Evolutionary conservation across 371 early-diverging fungal genomes (phyloP), one percentile per base, ranked within the genome.

Genomic region (Mucor indicus): DNA sequence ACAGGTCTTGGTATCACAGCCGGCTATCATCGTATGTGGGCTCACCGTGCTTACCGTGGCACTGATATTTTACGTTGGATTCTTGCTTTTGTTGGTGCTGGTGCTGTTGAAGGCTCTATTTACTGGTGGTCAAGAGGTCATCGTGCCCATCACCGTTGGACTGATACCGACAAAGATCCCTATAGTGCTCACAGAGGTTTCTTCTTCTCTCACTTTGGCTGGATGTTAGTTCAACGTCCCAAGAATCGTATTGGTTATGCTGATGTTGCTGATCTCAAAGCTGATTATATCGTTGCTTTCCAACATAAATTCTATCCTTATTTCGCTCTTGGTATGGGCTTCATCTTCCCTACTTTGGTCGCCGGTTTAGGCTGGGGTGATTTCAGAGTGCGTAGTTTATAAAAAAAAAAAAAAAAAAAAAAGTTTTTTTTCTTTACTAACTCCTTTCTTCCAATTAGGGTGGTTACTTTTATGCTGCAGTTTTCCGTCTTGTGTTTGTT

Each of bases 1-100:
- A 89, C 94, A 12, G 95, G 90, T 12, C 75, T 95, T 41, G 95
- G 95, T 36, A 93, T 96, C 70, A 96, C 97, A 27, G 94, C 90
- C 41, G 93, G 88, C 17, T 90, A 92, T 62, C 92, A 92, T 61
- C 85, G 92, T 37, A 65, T 84, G 48, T 92, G 87, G 87, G 69
- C 89, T 23, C 92, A 92, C 58, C 73, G 85, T 19, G 68, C 91
- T n/a, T 92, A 89, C 62, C 62, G 72, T 23, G 92, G 87, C 17
- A 69, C 70, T 4, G 60, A 57, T 25, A 60, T 64, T 1, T 63
- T 86, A n/a, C 84, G 81, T 61, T 58, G 83, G 44, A 51, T 84
- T 20, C 70, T 83, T 27, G 73, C 80, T 43, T 61, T 86, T 30
- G 81, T 80, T 17, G 87, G 89, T 39, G 73, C 85, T 17, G 86